Evolutionary conservation across 352 stramenopile species (phyloP), one percentile per base, ranked within the genome.

Genomic region (Pseudoperonospora humuli): DNA sequence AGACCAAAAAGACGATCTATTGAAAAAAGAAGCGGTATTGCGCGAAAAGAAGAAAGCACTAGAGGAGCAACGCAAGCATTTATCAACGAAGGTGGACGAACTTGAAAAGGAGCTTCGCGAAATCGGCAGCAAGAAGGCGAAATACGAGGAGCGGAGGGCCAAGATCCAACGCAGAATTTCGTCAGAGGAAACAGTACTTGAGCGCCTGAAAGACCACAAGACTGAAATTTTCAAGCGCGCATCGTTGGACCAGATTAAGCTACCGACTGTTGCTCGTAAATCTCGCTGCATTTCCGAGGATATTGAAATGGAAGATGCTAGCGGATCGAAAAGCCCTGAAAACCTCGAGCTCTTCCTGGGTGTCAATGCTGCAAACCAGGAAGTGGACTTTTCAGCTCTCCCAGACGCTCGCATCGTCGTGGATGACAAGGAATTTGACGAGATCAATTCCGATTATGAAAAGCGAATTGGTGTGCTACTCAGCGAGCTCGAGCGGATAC

Each of bases 171-270:
- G 96, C 53, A 67, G 74, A 33, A 82, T 98, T 3, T 67, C 77
- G 18, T 59, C 67, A 0, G 81, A 97, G 54, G 95, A 98, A 45
- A 87, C 83, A 13, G 71, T 84, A 7, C 60, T 98, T 6, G 92
- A 97, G 32, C 73, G 77, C 2, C 53, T 98, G 14, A 95, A 92
- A 43, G 90, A 97, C 42, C 89, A 96, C 56, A 91, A 97, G 24
- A 73, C 88, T 13, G 95, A 98, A 56, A 96, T 97, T 39, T 70
- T 98, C 9, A 95, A 97, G 51, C 94, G 94, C 24, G 92, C 94
- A 6, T 83, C 86, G 19, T 64, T 98, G 20, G 95, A 99, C 43
- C 91, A 98, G 69, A 80, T 98, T 1, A 83, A 86, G 31, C 39
- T 98, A 5, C 93, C 93, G 14, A 55, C 28, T 37, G 45, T 89